Percentiles rank a stretch among this genome's conserved stretches.
Conservation (phyloP, 2,329 filamentous ascomycete genomes). For the Ophidiomyces ophidiicola region DNA sequence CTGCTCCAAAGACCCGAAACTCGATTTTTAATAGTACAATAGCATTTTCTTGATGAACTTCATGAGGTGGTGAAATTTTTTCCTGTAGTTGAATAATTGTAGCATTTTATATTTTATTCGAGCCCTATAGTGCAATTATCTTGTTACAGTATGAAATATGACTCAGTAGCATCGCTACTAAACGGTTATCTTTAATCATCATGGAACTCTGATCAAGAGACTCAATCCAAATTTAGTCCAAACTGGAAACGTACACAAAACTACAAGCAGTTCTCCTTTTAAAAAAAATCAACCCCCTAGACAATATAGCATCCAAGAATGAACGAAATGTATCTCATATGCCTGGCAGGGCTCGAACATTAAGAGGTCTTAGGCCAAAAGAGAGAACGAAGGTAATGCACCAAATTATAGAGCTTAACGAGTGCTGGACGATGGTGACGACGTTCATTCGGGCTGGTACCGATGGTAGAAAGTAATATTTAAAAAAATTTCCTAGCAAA, state of each 20-base stretch:
- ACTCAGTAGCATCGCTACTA: no score
- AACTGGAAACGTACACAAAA: no score
- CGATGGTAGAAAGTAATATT: no score
- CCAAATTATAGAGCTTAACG: not conserved
- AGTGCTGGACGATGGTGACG: not conserved
- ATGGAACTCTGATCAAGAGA: no score
- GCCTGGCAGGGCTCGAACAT: slow-evolving; percentile 6
- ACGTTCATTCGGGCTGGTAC: slow-evolving; percentile 1
- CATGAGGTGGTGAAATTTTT: no score
- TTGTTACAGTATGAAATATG: no score
- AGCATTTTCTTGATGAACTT: no score
- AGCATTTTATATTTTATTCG: no score
- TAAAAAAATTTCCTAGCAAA: not conserved
- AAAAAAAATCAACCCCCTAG: not conserved
- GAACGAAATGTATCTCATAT: slow-evolving; percentile 9
- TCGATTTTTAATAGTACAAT: not conserved
- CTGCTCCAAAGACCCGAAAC: not conserved
- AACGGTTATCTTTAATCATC: no score
- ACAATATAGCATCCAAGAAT: not conserved
- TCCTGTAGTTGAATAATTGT: no score
- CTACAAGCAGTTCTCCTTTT: not conserved
- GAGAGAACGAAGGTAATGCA: not conserved
- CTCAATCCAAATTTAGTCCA: no score
- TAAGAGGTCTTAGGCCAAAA: not conserved
- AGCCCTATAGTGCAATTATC: no score